phyloP scores from a whole-genome alignment of 306 rosid species.

The Cicer chorassanicum region DNA sequence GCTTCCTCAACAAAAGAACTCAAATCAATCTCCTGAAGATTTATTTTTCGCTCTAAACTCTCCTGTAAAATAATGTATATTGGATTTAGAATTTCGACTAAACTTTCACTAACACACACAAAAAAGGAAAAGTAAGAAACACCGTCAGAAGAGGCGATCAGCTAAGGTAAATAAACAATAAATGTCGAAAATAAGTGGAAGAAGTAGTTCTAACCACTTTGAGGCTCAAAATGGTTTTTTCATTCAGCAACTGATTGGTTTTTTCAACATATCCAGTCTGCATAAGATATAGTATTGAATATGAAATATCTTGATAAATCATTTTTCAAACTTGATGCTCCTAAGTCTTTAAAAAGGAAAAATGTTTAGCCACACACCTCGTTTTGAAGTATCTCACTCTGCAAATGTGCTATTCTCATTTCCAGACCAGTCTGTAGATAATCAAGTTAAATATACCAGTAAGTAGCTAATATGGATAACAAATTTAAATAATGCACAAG shows the following conservation, averaged over 20 bases:
- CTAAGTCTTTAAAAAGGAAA: neutral
- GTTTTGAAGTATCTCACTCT: slow-evolving; percentile 62
- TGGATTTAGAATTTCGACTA: slow-evolving; percentile 40
- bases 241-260: slow-evolving; percentile 54
- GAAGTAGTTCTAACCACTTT: slow-evolving; percentile 50
- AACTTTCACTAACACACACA: slow-evolving; percentile 3
- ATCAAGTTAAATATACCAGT: slow-evolving; percentile 37
- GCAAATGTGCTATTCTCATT: slow-evolving; percentile 59
- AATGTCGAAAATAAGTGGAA: slow-evolving; percentile 20
- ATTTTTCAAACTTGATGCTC: slow-evolving; percentile 35
- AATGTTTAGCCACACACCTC: slow-evolving; percentile 52
- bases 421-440: slow-evolving; percentile 62
- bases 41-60: slow-evolving; percentile 63
- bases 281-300: slow-evolving; percentile 40
- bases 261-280: slow-evolving; percentile 62
- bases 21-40: slow-evolving; percentile 58
- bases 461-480: slow-evolving; percentile 28
- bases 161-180: neutral
- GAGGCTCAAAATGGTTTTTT: slow-evolving; percentile 49
- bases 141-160: neutral
- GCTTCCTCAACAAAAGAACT: slow-evolving; percentile 50
- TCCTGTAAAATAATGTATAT: slow-evolving; percentile 52
- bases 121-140: neutral
- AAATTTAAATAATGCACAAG: slow-evolving; percentile 20
- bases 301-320: slow-evolving; percentile 39